A percentile compares a stretch with the other conserved stretches of the same genome.
phyloP scores from a whole-genome alignment of 768 basidiomycete genomes.

The Lentinula aciculospora region DNA sequence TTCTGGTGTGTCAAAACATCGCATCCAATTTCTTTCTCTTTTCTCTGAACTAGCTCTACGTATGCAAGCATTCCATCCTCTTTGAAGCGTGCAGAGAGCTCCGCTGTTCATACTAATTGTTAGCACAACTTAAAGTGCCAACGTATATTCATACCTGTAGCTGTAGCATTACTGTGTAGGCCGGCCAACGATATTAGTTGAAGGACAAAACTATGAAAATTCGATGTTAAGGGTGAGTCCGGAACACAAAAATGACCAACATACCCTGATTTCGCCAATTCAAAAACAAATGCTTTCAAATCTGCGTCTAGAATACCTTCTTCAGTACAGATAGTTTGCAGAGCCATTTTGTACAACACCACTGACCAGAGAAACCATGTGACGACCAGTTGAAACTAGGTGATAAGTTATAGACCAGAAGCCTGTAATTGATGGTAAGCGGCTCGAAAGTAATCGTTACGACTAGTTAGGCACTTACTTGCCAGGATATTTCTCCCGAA shows the following conservation, averaged over 20 bases:
- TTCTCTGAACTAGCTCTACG: conserved; percentile 80
- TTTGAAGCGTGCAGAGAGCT: conserved; percentile 76
- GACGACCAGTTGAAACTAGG: conserved; percentile 93
- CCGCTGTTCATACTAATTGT: conserved; percentile 37
- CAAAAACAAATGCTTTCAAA: conserved; percentile 85
- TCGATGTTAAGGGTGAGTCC: conserved; percentile 4
- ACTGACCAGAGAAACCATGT: conserved; percentile 67
- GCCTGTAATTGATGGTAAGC: conserved; percentile 33
- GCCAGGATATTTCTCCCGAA: conserved; percentile 64
- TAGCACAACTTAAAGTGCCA: not conserved
- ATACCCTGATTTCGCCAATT: conserved; percentile 83
- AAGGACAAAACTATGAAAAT: conserved; percentile 64
- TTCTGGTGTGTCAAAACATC: conserved; percentile 94
- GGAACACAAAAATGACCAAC: conserved; percentile 10
- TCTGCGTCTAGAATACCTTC: conserved; percentile 47
- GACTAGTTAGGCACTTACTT: conserved; percentile 42
- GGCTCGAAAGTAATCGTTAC: not conserved
- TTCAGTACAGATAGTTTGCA: conserved; percentile 2
- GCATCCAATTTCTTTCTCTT: conserved; percentile 83
- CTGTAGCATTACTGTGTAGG: conserved; percentile 78
- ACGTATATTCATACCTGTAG: conserved; percentile 48
- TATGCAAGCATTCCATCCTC: conserved; percentile 92
- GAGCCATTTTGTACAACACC: not conserved
- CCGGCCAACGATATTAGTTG: conserved; percentile 89
- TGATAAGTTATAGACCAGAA: conserved; percentile 90